phyloP scores from a whole-genome alignment of 1,139 yeast genomes.

The Scheffersomyces stambukii region DNA sequence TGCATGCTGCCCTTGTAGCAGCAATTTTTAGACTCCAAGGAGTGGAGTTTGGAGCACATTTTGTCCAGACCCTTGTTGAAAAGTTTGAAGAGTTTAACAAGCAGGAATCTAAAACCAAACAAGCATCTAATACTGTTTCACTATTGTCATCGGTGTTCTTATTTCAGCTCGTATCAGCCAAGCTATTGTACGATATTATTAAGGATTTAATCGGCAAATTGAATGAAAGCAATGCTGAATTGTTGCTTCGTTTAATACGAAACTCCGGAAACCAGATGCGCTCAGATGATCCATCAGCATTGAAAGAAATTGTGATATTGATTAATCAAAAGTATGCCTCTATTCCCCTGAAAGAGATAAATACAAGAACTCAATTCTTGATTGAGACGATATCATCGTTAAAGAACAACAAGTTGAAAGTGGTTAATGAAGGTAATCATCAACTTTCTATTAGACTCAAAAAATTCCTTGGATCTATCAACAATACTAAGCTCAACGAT shows the following conservation, averaged over 20 bases:
- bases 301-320: constrained; percentile 72
- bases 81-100: constrained; percentile 42
- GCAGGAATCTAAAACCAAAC: constrained; percentile 39
- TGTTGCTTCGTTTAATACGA: constrained; percentile 65
- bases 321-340: constrained; percentile 44
- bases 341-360: constrained; percentile 27
- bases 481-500: constrained; percentile 50
- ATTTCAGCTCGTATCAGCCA: constrained; percentile 70
- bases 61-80: constrained; percentile 76
- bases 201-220: constrained; percentile 51
- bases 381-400: constrained; percentile 81
- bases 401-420: constrained; percentile 77
- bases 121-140: constrained; percentile 66
- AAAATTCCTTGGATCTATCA: constrained; percentile 57
- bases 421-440: constrained; percentile 43
- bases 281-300: constrained; percentile 81
- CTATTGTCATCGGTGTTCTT: constrained; percentile 74
- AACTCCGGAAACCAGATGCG: constrained; percentile 83
- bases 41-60: constrained; percentile 84
- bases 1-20: constrained; percentile 75
- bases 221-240: constrained; percentile 71
- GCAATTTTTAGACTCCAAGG: constrained; percentile 80
- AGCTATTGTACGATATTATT: constrained; percentile 74
- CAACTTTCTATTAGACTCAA: constrained; percentile 57
- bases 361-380: constrained; percentile 74